A percentile compares a stretch with the other conserved stretches of the same genome.
Evolutionary conservation across 306 rosid species (phyloP).

Genomic region (Styphnolobium japonicum): DNA sequence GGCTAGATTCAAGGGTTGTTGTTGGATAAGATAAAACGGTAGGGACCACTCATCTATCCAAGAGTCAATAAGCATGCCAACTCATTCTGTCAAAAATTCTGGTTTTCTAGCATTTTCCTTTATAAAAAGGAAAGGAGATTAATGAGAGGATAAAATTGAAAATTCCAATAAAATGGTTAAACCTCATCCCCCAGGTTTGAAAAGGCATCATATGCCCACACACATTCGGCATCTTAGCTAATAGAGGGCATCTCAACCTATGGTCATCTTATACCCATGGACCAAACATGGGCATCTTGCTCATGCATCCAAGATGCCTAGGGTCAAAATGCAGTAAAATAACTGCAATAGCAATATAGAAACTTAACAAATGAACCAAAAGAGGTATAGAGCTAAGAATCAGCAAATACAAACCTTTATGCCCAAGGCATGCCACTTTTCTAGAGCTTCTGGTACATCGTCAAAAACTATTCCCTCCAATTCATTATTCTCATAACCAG

Average conservation of each 20-base stretch:
- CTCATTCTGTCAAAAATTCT: no score
- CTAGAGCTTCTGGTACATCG: conserved; percentile 89
- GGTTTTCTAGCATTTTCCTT: no score
- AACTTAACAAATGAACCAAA: conserved; percentile 8
- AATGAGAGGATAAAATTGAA: not conserved
- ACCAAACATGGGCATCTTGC: conserved; percentile 18
- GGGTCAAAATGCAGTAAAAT: conserved; percentile 12
- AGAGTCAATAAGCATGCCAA: no score
- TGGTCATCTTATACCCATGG: conserved; percentile 9
- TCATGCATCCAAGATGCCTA: conserved; percentile 16
- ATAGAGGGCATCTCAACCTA: conserved; percentile 13
- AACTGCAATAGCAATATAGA: not conserved
- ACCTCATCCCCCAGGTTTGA: conserved; percentile 19
- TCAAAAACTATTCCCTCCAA: conserved; percentile 81
- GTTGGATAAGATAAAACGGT: no score
- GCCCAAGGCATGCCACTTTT: conserved; percentile 78
- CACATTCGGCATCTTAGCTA: not conserved
- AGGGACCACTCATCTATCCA: no score
- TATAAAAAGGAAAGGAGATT: not conserved
- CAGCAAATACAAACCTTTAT: conserved; percentile 57
- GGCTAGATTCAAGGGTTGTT: no score
- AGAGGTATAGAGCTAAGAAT: conserved; percentile 6
- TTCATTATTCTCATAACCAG: conserved; percentile 82
- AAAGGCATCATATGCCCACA: conserved; percentile 21
- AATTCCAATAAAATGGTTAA: conserved; percentile 11